A percentile compares a stretch with the other conserved stretches of the same genome.
Conservation (phyloP, 2,329 filamentous ascomycete species). For the Curvularia spicifera region DNA sequence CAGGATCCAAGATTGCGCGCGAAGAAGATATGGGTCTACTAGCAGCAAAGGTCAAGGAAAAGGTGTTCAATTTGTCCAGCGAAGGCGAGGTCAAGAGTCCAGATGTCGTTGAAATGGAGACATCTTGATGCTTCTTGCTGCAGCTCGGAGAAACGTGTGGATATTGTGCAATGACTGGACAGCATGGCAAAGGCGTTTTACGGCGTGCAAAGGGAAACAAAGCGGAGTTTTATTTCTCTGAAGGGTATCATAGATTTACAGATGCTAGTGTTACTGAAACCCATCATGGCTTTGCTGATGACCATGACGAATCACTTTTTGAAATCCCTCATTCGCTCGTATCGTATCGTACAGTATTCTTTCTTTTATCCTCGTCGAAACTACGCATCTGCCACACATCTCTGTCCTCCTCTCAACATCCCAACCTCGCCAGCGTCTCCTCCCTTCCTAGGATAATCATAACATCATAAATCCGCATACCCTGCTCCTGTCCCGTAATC, state of each 20-base stretch:
- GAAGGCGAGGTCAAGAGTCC: conserved; percentile 18
- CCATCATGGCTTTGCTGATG: no score
- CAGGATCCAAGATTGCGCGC: conserved; percentile 66
- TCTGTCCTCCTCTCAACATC: conserved; percentile 11
- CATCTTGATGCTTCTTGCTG: neutral
- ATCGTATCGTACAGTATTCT: no score
- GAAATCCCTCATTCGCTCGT: no score
- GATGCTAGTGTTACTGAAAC: neutral
- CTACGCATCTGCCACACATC: no score
- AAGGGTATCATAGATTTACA: conserved; percentile 8
- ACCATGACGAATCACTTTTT: no score
- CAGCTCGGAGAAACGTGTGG: no score
- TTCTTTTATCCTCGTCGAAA: no score
- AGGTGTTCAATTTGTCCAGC: conserved; percentile 57
- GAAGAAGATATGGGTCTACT: conserved; percentile 69
- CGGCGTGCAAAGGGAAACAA: conserved; percentile 2
- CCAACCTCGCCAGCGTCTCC: conserved; percentile 42
- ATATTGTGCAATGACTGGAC: neutral
- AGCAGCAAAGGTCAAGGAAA: conserved; percentile 68
- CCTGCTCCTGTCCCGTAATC: conserved; percentile 41
- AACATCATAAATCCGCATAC: conserved; percentile 45
- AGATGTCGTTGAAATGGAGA: conserved; percentile 45
- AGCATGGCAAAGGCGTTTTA: conserved; percentile 20
- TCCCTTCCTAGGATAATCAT: conserved; percentile 44
- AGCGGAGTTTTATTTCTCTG: neutral